Conservation (phyloP, 306 rosid species). For the Macrotyloma uniflorum region DNA sequence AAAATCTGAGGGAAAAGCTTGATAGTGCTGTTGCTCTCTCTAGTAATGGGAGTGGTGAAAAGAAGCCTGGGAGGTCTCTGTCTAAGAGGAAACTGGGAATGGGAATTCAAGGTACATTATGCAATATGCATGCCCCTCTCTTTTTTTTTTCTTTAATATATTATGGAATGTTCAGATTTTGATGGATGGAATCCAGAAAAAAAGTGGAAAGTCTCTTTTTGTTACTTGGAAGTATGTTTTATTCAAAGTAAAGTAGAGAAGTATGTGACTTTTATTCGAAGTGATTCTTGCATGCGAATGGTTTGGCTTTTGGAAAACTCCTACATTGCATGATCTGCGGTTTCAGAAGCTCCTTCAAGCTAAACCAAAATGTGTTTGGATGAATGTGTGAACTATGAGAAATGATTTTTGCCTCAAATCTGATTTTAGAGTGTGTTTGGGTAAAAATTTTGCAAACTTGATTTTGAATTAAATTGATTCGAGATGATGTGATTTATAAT, state of each 20-base stretch:
- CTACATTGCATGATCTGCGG: not conserved
- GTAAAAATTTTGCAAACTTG: not conserved
- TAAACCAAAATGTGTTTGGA: not conserved
- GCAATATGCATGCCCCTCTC: not conserved
- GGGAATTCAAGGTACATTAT: constrained; percentile 69
- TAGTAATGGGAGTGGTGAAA: constrained; percentile 49
- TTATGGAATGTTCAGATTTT: not conserved
- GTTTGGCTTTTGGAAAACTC: constrained; percentile 18
- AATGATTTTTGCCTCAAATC: too few relatives aligned
- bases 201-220: constrained; percentile 16
- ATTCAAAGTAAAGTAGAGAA: not conserved
- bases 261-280: not conserved
- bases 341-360: not conserved
- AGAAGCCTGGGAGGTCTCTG: constrained; percentile 65
- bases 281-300: constrained; percentile 37
- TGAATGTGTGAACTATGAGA: not conserved
- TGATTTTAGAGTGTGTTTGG: not conserved
- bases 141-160: not conserved
- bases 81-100: constrained; percentile 71
- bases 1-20: constrained; percentile 83
- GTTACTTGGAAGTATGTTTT: not conserved
- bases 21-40: constrained; percentile 50
- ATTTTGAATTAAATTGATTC: too few relatives aligned
- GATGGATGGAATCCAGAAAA: constrained; percentile 19
- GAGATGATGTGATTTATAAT: not conserved